Evolutionary conservation across 495 filamentous ascomycete genomes (phyloP).

Genomic region (Xylaria castorea): DNA sequence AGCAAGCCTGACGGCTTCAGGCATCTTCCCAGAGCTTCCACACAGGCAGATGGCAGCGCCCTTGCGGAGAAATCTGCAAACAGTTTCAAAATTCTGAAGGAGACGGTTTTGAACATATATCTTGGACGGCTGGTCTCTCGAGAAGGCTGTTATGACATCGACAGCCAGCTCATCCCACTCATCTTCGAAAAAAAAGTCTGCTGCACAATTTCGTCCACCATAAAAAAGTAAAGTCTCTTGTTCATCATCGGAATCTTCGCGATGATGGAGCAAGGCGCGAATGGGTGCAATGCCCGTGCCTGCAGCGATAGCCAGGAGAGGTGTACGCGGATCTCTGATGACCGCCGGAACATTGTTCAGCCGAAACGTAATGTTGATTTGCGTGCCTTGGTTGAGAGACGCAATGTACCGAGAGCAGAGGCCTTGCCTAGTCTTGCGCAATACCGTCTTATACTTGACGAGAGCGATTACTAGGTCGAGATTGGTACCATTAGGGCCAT

Average conservation of each 20-base stretch:
- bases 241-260: not conserved
- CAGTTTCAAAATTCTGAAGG: constrained; percentile 59
- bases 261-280: constrained; percentile 60
- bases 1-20: constrained; percentile 81
- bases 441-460: constrained; percentile 87
- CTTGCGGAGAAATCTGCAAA: constrained; percentile 62
- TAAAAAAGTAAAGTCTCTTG: constrained; percentile 68
- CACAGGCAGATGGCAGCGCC: constrained; percentile 68
- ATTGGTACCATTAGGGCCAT: constrained; percentile 37
- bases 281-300: constrained; percentile 94
- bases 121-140: constrained; percentile 69
- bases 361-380: constrained; percentile 62
- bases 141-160: constrained; percentile 80
- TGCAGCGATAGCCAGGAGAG: constrained; percentile 82
- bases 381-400: constrained; percentile 62
- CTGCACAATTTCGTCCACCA: constrained; percentile 73
- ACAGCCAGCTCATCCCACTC: constrained; percentile 67
- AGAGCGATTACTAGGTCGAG: constrained; percentile 88
- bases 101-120: constrained; percentile 91
- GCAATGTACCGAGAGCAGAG: constrained; percentile 89
- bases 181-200: constrained; percentile 79
- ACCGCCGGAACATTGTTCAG: constrained; percentile 19
- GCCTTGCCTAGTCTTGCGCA: constrained; percentile 83
- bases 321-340: constrained; percentile 38
- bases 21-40: constrained; percentile 86